A percentile compares a stretch with the other conserved stretches of the same genome.
phyloP scores from a whole-genome alignment of 257 asterid genomes.

The Salvia miltiorrhiza region DNA sequence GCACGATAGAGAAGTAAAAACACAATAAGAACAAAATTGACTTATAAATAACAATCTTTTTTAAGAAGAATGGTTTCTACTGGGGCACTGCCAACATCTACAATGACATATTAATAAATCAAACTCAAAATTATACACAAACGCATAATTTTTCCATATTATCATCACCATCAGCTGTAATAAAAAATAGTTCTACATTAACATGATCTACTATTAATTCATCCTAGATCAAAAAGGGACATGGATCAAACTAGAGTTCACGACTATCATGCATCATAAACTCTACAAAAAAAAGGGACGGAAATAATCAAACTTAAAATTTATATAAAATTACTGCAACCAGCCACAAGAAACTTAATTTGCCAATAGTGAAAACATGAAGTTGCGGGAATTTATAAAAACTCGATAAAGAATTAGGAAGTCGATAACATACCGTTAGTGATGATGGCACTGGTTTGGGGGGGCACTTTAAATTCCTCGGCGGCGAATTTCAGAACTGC shows the following conservation, averaged over 20 bases:
- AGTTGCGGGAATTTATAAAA: not conserved
- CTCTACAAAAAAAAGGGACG: too few relatives aligned
- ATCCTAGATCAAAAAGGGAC: not conserved
- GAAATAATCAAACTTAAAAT: not conserved
- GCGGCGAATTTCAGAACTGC: slow-evolving; percentile 96
- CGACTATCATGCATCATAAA: not conserved
- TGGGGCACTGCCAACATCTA: not conserved
- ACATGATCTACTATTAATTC: not conserved
- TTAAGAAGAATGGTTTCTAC: not conserved
- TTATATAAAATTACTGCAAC: not conserved
- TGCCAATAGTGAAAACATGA: not conserved
- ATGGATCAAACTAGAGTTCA: not conserved
- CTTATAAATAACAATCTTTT: not conserved
- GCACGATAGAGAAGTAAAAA: not conserved
- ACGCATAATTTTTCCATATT: not conserved
- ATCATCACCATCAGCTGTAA: not conserved
- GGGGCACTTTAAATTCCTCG: slow-evolving; percentile 98
- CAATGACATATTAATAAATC: not conserved
- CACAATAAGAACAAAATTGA: slow-evolving; percentile 11
- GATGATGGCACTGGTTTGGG: slow-evolving; percentile 94
- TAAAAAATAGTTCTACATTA: not conserved
- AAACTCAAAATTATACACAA: slow-evolving; percentile 6
- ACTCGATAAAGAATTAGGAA: not conserved
- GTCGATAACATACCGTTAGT: slow-evolving; percentile 58
- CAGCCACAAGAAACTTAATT: not conserved